Evolutionary conservation across 2,329 filamentous ascomycete genomes (phyloP).

Genomic region (Colletotrichum spaethianum): DNA sequence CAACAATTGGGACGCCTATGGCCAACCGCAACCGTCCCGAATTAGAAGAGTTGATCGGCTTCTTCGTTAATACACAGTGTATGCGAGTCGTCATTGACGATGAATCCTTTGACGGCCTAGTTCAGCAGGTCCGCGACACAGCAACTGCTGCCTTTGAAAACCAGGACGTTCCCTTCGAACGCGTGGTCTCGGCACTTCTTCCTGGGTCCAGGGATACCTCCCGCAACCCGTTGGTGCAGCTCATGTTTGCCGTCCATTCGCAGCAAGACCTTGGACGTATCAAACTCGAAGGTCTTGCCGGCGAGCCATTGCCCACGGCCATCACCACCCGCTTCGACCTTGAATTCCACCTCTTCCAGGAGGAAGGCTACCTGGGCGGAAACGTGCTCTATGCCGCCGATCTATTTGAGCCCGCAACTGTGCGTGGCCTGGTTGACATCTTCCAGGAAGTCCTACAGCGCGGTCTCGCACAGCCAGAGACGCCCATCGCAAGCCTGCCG

Average conservation of each 20-base stretch:
- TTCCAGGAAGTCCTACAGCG: slow-evolving; percentile 5
- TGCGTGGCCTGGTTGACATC: background rate
- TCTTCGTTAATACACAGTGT: slow-evolving; percentile 48
- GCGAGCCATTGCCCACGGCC: slow-evolving; percentile 7
- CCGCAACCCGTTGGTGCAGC: slow-evolving; percentile 22
- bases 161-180: slow-evolving; percentile 42
- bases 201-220: slow-evolving; percentile 18
- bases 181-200: slow-evolving; percentile 14
- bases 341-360: slow-evolving; percentile 45
- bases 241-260: slow-evolving; percentile 28
- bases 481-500: background rate
- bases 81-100: slow-evolving; percentile 43
- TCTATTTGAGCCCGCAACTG: slow-evolving; percentile 37
- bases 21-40: slow-evolving; percentile 25
- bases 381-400: slow-evolving; percentile 43
- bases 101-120: slow-evolving; percentile 39
- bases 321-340: slow-evolving; percentile 24
- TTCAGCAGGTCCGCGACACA: slow-evolving; percentile 41
- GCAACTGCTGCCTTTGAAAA: slow-evolving; percentile 40
- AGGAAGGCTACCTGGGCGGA: slow-evolving; percentile 32
- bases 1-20: slow-evolving; percentile 42
- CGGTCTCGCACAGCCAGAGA: slow-evolving; percentile 30
- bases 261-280: slow-evolving; percentile 12
- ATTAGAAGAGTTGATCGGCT: slow-evolving; percentile 40
- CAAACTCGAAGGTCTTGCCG: slow-evolving; percentile 1